These are phyloP conservation scores for Tylopilus sp. DNA, from an alignment of 768 basidiomycete genomes.

Conservation along the genomic window DNA sequence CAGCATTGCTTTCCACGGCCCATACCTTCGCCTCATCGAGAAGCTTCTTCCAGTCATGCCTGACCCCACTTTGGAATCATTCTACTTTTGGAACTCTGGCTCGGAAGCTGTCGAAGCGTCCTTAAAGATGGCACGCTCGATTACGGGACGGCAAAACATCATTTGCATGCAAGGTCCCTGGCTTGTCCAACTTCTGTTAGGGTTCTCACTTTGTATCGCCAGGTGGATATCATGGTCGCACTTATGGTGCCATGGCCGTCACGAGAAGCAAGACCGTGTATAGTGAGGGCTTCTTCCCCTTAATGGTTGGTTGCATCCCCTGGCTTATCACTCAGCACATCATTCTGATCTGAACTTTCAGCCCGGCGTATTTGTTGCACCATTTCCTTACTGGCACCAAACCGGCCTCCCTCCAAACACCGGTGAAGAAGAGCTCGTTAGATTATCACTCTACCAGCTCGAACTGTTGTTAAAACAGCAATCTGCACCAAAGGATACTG, in stretches of 20 bases:
- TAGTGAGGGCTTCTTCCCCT: constrained; percentile 69
- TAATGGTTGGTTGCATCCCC: constrained; percentile 62
- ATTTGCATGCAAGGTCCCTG: constrained; percentile 81
- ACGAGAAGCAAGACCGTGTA: constrained; percentile 95
- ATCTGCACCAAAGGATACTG: constrained; percentile 79
- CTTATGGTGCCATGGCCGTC: constrained; percentile 88
- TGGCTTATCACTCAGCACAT: neutral
- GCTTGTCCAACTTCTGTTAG: neutral
- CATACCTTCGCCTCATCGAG: constrained; percentile 85
- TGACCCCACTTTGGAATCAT: constrained; percentile 83
- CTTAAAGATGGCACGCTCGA: constrained; percentile 77
- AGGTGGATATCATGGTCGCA: constrained; percentile 89
- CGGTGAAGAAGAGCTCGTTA: constrained; percentile 52
- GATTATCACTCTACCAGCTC: constrained; percentile 73
- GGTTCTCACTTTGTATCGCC: neutral
- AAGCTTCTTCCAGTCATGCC: constrained; percentile 87
- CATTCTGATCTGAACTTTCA: constrained; percentile 27
- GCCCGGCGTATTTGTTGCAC: constrained; percentile 79
- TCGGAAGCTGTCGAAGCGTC: constrained; percentile 90
- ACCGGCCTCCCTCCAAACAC: constrained; percentile 55
- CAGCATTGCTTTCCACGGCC: constrained; percentile 83
- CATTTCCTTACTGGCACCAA: constrained; percentile 96
- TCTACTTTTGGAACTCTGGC: constrained; percentile 98
- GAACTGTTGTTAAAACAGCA: constrained; percentile 79
- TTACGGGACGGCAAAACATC: constrained; percentile 83